Percentiles rank a stretch among this genome's conserved stretches.
Evolutionary conservation across 2,329 filamentous ascomycete species (phyloP).

Genomic region (Rhynchosporium graminicola): DNA sequence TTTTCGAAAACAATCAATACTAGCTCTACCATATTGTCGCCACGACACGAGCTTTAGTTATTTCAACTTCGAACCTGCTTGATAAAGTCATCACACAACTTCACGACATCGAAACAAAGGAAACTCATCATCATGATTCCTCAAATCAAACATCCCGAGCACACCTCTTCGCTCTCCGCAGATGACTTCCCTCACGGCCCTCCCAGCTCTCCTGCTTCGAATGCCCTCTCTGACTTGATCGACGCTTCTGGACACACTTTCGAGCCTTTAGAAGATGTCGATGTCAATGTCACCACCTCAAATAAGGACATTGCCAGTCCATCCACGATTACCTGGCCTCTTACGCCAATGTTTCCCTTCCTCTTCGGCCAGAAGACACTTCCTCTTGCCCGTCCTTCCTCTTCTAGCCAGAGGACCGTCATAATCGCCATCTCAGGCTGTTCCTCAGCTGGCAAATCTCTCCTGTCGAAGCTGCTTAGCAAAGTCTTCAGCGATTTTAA

Average conservation of each 20-base stretch:
- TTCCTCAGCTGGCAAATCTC: constrained; percentile 34
- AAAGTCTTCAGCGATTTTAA: constrained; percentile 20
- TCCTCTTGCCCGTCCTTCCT: neutral
- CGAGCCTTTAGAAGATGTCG: neutral
- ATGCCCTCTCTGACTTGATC: neutral
- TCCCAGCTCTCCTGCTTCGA: neutral
- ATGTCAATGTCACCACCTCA: neutral
- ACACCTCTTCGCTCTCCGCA: neutral
- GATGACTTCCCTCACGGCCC: constrained; percentile 5
- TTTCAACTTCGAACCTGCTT: neutral
- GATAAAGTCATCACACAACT: neutral
- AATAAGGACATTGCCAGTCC: neutral
- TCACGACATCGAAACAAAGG: neutral
- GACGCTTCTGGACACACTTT: neutral
- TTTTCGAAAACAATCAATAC: too few species aligned
- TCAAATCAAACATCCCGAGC: neutral
- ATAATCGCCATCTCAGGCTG: constrained; percentile 32
- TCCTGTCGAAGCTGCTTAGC: constrained; percentile 28
- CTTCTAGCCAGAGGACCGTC: constrained; percentile 15
- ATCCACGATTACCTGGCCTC: neutral
- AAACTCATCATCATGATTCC: neutral
- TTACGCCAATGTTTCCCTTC: constrained; percentile 2
- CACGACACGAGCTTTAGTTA: too few species aligned
- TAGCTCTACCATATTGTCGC: too few species aligned
- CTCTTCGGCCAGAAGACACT: neutral